Base-by-base conservation (phyloP, 805 yeast genomes). In the Zygotorulaspora sp. region DNA sequence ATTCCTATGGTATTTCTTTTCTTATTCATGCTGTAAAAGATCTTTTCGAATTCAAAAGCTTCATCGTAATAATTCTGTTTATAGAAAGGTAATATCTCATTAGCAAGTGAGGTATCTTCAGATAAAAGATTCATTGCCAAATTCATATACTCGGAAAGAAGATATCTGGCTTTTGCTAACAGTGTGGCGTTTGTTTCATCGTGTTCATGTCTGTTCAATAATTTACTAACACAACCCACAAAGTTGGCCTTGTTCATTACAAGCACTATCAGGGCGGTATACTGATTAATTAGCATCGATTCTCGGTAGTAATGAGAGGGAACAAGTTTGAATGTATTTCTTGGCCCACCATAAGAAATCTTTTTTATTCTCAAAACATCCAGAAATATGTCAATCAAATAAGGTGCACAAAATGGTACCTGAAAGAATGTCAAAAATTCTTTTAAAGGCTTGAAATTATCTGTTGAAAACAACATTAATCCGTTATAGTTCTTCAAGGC, bases 401-500 rank as follows among this genome's bases (percentile, higher is more conserved):
- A 74, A 23, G 75, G 79, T 27, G 85, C 74, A 16, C 80, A 61
- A 25, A 68, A 57, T 1, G 76, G 67, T 8, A 77, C 72, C n/a
- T 77, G 78, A 29, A 92, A 64, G 55, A 88, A 80, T 29, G 69
- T 61, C 2, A 89, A 62, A 19, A 89, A 62, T 36, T 77, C 75
- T 28, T 63, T 66, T 15, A 89, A 54, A 7, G 80, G 71, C 38
- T 66, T 63, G 44, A 76, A 80, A 41, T 77, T 63, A 46, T 79
- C 67, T 39, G 73, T 68, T 1, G 83, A 71, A 49, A 80, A 74
- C 11, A 81, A 74, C 43, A 80, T 70, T 8, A 88, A 52, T 0
- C 98, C 99, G 9, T 83, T 70, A 77, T 90, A 81, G 22, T 78
- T 71, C 44, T 85, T 83, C 33, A 90, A 61, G 16, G 85, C 63